Conservation (phyloP, 768 basidiomycete species). For the Botryobasidium botryosum region DNA sequence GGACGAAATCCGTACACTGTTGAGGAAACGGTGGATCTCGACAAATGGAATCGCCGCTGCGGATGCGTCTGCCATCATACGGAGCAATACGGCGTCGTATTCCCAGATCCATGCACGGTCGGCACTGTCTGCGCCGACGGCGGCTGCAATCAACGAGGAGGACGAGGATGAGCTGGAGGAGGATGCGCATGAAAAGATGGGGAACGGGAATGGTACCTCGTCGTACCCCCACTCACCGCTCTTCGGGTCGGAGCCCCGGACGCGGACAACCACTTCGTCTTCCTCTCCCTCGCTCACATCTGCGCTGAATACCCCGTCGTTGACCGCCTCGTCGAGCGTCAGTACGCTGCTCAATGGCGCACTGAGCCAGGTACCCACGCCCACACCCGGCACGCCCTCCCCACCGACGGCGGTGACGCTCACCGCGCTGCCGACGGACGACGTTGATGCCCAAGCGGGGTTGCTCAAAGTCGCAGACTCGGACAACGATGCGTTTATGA, state of each 20-base stretch:
- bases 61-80: too few species aligned
- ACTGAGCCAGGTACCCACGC: too few species aligned
- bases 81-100: too few species aligned
- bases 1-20: slow-evolving; percentile 56
- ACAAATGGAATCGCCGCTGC: slow-evolving; percentile 36
- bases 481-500: slow-evolving; percentile 70
- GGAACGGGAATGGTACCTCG: too few species aligned
- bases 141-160: slow-evolving; percentile 35
- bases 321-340: not conserved
- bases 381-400: too few species aligned
- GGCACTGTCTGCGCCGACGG: slow-evolving; percentile 21
- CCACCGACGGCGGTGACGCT: slow-evolving; percentile 48
- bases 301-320: not conserved
- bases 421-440: slow-evolving; percentile 54
- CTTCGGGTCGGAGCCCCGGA: not conserved
- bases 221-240: too few species aligned
- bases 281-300: not conserved
- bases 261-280: not conserved
- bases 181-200: slow-evolving; percentile 13
- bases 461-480: slow-evolving; percentile 70
- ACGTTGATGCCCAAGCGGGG: slow-evolving; percentile 57
- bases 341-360: not conserved
- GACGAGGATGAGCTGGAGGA: slow-evolving; percentile 53
- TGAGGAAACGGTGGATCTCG: slow-evolving; percentile 48
- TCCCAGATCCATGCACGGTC: not conserved